Base-by-base conservation (phyloP, 2,329 filamentous ascomycete genomes). In the Stagonosporopsis tanaceti region DNA sequence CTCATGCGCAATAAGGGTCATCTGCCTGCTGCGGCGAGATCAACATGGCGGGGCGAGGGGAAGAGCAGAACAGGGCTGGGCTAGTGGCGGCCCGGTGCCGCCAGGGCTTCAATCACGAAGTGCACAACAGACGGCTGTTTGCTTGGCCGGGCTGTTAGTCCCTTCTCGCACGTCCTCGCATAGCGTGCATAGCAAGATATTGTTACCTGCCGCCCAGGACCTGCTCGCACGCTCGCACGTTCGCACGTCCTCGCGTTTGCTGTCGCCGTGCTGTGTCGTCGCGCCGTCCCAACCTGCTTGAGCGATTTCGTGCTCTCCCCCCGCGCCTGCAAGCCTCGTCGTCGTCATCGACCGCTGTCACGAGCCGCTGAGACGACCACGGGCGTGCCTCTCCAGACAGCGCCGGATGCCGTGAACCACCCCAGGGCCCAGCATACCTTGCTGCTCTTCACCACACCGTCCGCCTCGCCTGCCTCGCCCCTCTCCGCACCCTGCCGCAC, bases 381-480 rank as follows among this genome's bases (percentile, higher is more conserved):
- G 28, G 24, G 38, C 45, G 48, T 45, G 54, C 48, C 44, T 45
- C 34, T 28, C 38, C 34, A 50, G 24, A 53, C 54, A 40, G 47
- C 34, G 32, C 54, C 48, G 54, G 50, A 57, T 57, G 54, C 45
- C 39, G 54, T 57, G 54, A 57, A 53, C 34, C 32, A 45, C 38
- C 15, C 25, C 48, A 50, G 56, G 61, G 42, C 52, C 51, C 40
- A 52, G 69, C 71, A 65, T 60, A 39, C 58, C 47, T 60, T 70
- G 69, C 69, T 70, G 68, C 58, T 60, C 57, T 53, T 30, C 39
- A 34, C 32, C 32, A 34, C 12, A 34, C 14, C 32, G 3, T 6
- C 32, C 15, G 32, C 40, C 53, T 37, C 32, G 54, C n/a, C 40
- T n/a, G 32, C 40, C 52, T 37, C 35, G 54, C 24, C n/a, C 38